These are phyloP conservation scores for Elsinoe necatrix DNA, from an alignment of 2,329 filamentous ascomycete species.

Conservation along the genomic window DNA sequence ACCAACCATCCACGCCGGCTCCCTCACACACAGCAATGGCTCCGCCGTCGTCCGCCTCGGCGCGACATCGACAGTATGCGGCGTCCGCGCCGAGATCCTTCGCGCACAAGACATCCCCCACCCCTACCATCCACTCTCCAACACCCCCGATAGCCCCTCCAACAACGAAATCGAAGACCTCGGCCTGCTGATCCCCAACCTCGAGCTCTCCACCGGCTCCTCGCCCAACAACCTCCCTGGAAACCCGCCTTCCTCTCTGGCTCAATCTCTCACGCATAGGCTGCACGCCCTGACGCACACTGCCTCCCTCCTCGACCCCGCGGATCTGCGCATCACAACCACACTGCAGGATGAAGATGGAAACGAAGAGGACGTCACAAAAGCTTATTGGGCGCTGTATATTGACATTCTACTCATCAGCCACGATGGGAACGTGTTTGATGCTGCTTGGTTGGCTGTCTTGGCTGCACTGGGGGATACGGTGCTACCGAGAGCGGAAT, in stretches of 20 bases:
- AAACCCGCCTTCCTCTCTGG: conserved; percentile 66
- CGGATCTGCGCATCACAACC: conserved; percentile 59
- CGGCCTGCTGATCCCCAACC: conserved; percentile 81
- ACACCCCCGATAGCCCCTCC: background rate
- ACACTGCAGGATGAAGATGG: conserved; percentile 47
- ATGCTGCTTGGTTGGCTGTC: conserved; percentile 79
- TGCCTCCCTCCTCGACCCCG: conserved; percentile 56
- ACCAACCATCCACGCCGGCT: conserved; percentile 71
- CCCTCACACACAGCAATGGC: conserved; percentile 80
- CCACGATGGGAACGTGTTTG: conserved; percentile 83
- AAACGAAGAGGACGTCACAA: conserved; percentile 48
- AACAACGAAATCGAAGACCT: conserved; percentile 38
- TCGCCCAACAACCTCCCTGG: conserved; percentile 79
- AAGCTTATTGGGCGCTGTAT: conserved; percentile 91
- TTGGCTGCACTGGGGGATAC: conserved; percentile 74
- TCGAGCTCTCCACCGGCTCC: conserved; percentile 85
- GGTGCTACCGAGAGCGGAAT: conserved; percentile 67
- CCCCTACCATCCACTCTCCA: conserved; percentile 34
- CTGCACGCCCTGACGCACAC: conserved; percentile 68
- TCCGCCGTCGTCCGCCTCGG: conserved; percentile 81
- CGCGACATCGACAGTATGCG: conserved; percentile 90
- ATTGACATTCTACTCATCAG: conserved; percentile 93
- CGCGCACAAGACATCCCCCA: conserved; percentile 64
- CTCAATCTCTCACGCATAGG: conserved; percentile 76
- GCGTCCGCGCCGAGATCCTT: conserved; percentile 78